Percentiles rank a stretch among this genome's conserved stretches.
phyloP scores from a whole-genome alignment of 1,284 basidiomycete genomes.

The Sporisorium graminicola region DNA sequence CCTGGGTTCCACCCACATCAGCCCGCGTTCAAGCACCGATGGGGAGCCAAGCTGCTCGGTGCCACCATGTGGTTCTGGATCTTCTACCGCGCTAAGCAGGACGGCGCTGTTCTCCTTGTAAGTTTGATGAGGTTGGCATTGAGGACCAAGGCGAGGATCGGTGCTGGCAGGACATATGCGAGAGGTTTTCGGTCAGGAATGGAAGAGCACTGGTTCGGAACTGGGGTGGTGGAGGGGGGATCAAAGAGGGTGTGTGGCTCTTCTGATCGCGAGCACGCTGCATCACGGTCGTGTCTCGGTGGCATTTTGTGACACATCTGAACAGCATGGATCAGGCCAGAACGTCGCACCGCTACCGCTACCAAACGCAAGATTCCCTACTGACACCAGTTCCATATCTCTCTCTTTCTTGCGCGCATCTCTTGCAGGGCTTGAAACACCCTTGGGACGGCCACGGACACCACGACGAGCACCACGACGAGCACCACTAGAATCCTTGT shows the following conservation, averaged over 20 bases:
- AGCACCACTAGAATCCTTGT: conserved; percentile 31
- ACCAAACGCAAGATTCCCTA: too few relatives aligned
- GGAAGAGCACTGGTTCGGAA: too few relatives aligned
- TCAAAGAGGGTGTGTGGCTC: too few relatives aligned
- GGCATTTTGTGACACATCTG: too few relatives aligned
- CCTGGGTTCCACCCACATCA: conserved; percentile 65
- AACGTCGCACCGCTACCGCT: too few relatives aligned
- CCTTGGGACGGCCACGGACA: conserved; percentile 65
- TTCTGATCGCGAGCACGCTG: neutral
- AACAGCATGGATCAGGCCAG: too few relatives aligned
- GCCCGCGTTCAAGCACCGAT: conserved; percentile 64
- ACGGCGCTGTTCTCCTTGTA: conserved; percentile 68
- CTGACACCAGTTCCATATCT: neutral
- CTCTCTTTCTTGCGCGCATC: neutral
- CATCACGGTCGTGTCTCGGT: too few relatives aligned
- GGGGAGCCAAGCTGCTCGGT: conserved; percentile 64
- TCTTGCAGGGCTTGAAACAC: conserved; percentile 61
- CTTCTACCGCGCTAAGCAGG: conserved; percentile 67
- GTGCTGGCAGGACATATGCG: neutral
- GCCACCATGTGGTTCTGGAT: conserved; percentile 70
- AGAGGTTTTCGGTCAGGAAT: too few relatives aligned
- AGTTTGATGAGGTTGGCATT: conserved; percentile 18
- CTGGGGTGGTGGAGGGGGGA: too few relatives aligned
- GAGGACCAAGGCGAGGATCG: neutral
- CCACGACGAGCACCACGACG: conserved; percentile 55